Percentiles rank a stretch among this genome's conserved stretches.
Conservation (phyloP, 352 stramenopile species). For the Phytophthora sp. region DNA sequence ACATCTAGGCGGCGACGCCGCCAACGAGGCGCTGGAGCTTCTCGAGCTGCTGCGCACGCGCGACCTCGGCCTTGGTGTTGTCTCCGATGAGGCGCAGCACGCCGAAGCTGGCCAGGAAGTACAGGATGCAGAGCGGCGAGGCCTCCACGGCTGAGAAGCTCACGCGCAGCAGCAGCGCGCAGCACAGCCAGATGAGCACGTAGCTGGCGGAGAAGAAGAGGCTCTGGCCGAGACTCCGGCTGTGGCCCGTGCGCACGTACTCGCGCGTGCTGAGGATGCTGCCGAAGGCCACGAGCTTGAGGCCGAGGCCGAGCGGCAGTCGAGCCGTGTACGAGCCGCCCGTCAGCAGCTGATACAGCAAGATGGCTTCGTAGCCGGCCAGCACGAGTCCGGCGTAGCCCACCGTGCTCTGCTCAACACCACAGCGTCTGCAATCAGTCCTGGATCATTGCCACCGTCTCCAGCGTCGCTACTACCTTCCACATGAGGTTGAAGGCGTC, state of each 20-base stretch:
- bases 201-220: constrained; percentile 47
- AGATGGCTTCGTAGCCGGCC: constrained; percentile 44
- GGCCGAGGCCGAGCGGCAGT: constrained; percentile 32
- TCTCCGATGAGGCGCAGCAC: constrained; percentile 45
- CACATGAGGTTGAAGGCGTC: constrained; percentile 54
- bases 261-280: constrained; percentile 45
- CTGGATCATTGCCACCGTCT: not conserved
- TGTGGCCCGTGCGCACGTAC: constrained; percentile 38
- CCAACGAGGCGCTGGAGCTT: constrained; percentile 49
- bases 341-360: constrained; percentile 42
- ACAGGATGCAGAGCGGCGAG: constrained; percentile 48
- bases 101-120: constrained; percentile 38
- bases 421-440: not conserved
- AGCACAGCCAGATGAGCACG: constrained; percentile 43
- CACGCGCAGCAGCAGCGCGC: constrained; percentile 25
- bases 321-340: constrained; percentile 3
- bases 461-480: constrained; percentile 29
- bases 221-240: constrained; percentile 25
- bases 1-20: constrained; percentile 1
- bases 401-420: constrained; percentile 36
- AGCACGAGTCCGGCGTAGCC: constrained; percentile 46
- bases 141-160: constrained; percentile 45
- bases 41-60: constrained; percentile 53
- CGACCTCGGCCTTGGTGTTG: constrained; percentile 61
- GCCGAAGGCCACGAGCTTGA: constrained; percentile 48